Conservation (phyloP, 139 green algal genomes). For the Tetraselmis chui region DNA sequence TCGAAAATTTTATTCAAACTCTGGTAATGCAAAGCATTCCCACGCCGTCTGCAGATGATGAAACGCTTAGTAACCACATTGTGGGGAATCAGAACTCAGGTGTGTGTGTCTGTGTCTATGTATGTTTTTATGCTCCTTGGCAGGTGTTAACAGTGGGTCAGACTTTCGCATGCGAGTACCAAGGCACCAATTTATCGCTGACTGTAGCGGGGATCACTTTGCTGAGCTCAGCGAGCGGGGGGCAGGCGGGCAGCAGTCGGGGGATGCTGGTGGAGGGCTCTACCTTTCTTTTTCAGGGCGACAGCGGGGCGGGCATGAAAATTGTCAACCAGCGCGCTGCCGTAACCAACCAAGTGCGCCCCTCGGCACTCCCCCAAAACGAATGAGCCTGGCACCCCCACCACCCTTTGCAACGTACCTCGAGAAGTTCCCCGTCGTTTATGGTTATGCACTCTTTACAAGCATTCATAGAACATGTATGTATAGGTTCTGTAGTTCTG, state of each 20-base stretch:
- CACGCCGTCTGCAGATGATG: too few species aligned
- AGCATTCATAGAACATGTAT: not conserved
- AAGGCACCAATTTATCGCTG: constrained; percentile 73
- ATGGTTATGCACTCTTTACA: too few species aligned
- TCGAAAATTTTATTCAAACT: not conserved
- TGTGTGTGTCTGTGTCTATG: too few species aligned
- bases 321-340: constrained; percentile 26
- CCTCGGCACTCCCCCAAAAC: constrained; percentile 2
- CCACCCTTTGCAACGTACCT: too few species aligned
- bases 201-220: constrained; percentile 41
- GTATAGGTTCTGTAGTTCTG: too few species aligned
- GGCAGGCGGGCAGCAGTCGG: constrained; percentile 7
- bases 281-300: constrained; percentile 26
- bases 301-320: constrained; percentile 8
- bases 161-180: constrained; percentile 81
- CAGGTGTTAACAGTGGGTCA: constrained; percentile 74
- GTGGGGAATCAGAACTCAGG: too few species aligned
- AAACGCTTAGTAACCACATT: too few species aligned
- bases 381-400: too few species aligned
- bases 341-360: not conserved
- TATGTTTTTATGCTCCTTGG: too few species aligned
- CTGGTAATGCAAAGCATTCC: too few species aligned
- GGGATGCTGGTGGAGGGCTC: constrained; percentile 2
- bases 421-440: too few species aligned
- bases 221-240: constrained; percentile 20